Percentiles rank a stretch among this genome's conserved stretches.
These are phyloP conservation scores for Athelia psychrophila DNA, from an alignment of 1,284 basidiomycete genomes.

Conservation along the genomic window DNA sequence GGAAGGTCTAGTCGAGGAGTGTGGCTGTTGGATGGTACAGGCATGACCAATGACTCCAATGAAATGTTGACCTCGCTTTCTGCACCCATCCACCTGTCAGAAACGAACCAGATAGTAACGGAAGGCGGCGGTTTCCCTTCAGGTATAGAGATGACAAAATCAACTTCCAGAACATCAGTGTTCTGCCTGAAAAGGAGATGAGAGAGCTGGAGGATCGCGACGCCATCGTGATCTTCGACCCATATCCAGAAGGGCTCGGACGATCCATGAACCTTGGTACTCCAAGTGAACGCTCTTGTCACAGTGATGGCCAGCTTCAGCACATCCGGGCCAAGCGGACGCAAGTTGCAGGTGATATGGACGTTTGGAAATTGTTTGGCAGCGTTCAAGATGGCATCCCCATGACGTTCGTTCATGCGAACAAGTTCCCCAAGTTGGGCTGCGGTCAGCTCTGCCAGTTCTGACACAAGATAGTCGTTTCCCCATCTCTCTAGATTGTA, in stretches of 20 bases:
- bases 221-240: constrained; percentile 85
- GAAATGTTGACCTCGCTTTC: constrained; percentile 72
- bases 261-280: constrained; percentile 68
- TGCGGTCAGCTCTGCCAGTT: constrained; percentile 76
- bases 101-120: constrained; percentile 77
- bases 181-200: constrained; percentile 70
- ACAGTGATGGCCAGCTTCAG: constrained; percentile 76
- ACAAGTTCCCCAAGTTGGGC: constrained; percentile 81
- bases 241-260: constrained; percentile 94
- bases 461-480: constrained; percentile 78
- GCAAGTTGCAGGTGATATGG: constrained; percentile 66
- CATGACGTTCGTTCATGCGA: constrained; percentile 87
- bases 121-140: constrained; percentile 53
- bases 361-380: constrained; percentile 87
- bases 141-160: constrained; percentile 80
- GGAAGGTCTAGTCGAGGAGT: constrained; percentile 80
- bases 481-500: constrained; percentile 82
- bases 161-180: constrained; percentile 60
- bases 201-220: constrained; percentile 82
- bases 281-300: constrained; percentile 83
- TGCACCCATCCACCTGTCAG: constrained; percentile 93
- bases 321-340: constrained; percentile 83
- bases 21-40: constrained; percentile 59
- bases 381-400: constrained; percentile 74
- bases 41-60: constrained; percentile 78